Evolutionary conservation across 2,329 filamentous ascomycete genomes (phyloP).

Genomic region (Aspergillus puulaauensis): DNA sequence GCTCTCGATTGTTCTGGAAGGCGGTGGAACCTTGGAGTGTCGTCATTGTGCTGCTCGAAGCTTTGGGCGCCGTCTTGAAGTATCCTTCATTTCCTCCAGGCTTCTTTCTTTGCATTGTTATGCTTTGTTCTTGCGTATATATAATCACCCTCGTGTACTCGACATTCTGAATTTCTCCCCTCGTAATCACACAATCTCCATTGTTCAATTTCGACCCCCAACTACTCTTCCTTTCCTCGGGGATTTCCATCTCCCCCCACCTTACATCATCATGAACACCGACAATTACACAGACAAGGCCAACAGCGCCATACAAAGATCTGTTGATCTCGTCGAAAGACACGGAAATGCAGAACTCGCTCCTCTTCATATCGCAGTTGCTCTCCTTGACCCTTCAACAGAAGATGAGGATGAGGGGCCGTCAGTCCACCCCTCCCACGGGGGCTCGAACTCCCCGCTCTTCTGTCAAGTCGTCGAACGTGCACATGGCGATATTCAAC

Average conservation of each 20-base stretch:
- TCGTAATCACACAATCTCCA: neutral
- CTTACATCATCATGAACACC: slow-evolving; percentile 38
- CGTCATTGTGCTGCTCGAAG: slow-evolving; percentile 27
- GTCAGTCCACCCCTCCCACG: slow-evolving; percentile 61
- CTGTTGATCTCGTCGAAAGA: slow-evolving; percentile 82
- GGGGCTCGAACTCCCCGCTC: slow-evolving; percentile 66
- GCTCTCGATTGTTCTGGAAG: slow-evolving; percentile 32
- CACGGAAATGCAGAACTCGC: slow-evolving; percentile 89
- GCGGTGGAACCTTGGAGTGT: slow-evolving; percentile 33
- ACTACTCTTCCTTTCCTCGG: neutral
- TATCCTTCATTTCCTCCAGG: slow-evolving; percentile 1
- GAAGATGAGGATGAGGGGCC: slow-evolving; percentile 65
- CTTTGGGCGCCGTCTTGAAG: slow-evolving; percentile 22
- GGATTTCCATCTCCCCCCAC: slow-evolving; percentile 2
- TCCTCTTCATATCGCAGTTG: slow-evolving; percentile 79
- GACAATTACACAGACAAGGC: slow-evolving; percentile 87
- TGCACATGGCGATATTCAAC: slow-evolving; percentile 87
- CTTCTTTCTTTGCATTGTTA: neutral
- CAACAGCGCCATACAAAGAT: slow-evolving; percentile 84
- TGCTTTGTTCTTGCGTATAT: neutral
- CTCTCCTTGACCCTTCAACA: slow-evolving; percentile 46
- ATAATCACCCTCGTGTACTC: neutral
- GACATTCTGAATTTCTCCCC: neutral
- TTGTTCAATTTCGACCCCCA: neutral
- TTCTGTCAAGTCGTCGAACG: slow-evolving; percentile 94